Evolutionary conservation across 2,329 filamentous ascomycete species (phyloP), one percentile per base, ranked within the genome.

Genomic region (Didymella glomerata): DNA sequence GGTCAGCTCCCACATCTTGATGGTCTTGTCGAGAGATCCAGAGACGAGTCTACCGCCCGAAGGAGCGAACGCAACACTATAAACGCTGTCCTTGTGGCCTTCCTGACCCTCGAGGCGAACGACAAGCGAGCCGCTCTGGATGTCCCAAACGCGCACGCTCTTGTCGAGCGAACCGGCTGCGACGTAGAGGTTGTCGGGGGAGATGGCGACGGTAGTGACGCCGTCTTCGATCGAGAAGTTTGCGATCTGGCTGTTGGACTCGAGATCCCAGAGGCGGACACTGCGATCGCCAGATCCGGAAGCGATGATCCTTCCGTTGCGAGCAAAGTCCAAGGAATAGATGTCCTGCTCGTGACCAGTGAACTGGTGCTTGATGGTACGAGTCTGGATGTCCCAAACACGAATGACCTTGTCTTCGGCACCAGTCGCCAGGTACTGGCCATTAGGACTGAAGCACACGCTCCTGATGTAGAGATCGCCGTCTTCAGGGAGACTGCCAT

Each of bases 331-430:
- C 4, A 98, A 84, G 5, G 92, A 96, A 79, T 98, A 98, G 64
- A 99, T 99, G 68, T 99, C 95, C 79, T 99, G 94, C 78, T 99
- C 95, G 78, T 99, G 95, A 24, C 95, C 95, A n/a, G 89, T 85
- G 80, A 99, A 98, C 38, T 92, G 92, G 75, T 95, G 92, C 71
- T 93, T 91, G 75, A 99, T 98, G 9, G 87, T 88, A 68, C 92
- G 86, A 56, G 82, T 85, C 54, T 86, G 84, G 68, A 99, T 98
- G 76, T 99, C 95, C 95, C 95, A 99, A 50, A 99, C 92, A 71
- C 95, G 85, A 75, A 99, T 98, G 72, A 97, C 86, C 82, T 97
- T 98, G 79, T 99, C 95, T 77, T 99, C 95, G 2, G 95, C 95
- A 75, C 95, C 95, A 16, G 95, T 99, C 4, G 95, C 95, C 32